A percentile compares a stretch with the other conserved stretches of the same genome.
Evolutionary conservation across 2,329 filamentous ascomycete genomes (phyloP).

Genomic region (Colletotrichum phormii): DNA sequence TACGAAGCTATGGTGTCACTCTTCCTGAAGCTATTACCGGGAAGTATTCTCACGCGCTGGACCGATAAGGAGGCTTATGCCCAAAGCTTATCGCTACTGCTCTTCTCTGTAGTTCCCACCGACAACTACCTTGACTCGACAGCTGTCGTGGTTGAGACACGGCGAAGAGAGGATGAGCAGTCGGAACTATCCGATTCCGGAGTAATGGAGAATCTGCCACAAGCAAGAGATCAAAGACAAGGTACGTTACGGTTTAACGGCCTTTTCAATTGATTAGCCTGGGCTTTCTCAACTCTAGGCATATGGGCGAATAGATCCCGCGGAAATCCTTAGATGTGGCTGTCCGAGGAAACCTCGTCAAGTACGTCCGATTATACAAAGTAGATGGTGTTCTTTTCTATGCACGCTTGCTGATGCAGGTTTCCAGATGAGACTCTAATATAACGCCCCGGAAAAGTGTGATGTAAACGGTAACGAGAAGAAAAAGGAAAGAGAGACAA

Average conservation of each 20-base stretch:
- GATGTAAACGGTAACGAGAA: background rate
- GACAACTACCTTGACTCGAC: background rate
- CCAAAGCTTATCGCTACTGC: too few species aligned
- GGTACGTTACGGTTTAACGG: background rate
- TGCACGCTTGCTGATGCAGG: background rate
- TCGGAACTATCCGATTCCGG: background rate
- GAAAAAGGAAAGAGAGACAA: background rate
- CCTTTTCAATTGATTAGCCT: background rate
- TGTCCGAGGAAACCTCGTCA: background rate
- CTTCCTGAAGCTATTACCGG: too few species aligned
- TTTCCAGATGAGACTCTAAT: background rate
- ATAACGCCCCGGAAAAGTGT: background rate
- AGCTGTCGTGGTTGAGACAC: background rate
- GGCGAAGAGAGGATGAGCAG: background rate
- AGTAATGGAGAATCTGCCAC: rapidly evolving
- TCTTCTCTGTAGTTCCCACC: background rate
- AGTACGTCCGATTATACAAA: background rate
- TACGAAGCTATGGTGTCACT: too few species aligned
- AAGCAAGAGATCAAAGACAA: background rate
- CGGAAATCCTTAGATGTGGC: background rate
- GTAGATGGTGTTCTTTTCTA: background rate
- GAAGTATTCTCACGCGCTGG: too few species aligned
- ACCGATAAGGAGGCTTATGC: too few species aligned
- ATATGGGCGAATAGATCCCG: background rate
- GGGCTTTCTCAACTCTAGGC: background rate